Evolutionary conservation across 805 yeast species (phyloP), one percentile per base, ranked within the genome.

Genomic region (Saturnispora bothae): DNA sequence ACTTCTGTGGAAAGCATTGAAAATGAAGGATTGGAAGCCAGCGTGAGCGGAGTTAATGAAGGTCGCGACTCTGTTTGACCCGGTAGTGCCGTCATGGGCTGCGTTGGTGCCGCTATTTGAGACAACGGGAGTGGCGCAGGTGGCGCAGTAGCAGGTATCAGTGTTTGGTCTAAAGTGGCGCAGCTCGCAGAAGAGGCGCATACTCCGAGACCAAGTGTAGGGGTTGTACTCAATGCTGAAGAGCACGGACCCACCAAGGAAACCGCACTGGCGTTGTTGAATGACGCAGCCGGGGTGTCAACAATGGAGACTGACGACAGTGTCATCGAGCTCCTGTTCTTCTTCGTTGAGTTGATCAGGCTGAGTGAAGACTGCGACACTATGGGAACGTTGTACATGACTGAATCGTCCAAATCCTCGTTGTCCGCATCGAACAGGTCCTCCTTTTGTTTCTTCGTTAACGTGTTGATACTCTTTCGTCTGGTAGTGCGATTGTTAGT

Each of bases 311-410:
- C n/a, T n/a, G n/a, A n/a, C n/a, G n/a, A n/a, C n/a, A n/a, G n/a
- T n/a, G n/a, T n/a, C n/a, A n/a, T n/a, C n/a, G n/a, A n/a, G n/a
- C n/a, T n/a, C n/a, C n/a, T n/a, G n/a, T n/a, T n/a, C n/a, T n/a
- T 35, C 45, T 41, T 34, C 18, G 37, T 27, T 15, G 48, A 48
- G 25, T 28, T 28, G 9, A 58, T 51, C 3, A 60, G 45, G 12
- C 63, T 45, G 3, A 58, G 44, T 4, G 61, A 56, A 1, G 63
- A 50, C 4, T 51, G 44, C 19, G 50, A 53, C 2, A 78, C 69
- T 52, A 63, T 63, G 7, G 78, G 78, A 9, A 73, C 73, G 44
- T 72, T 71, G 64, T 69, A 72, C 39, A 71, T 66, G 13, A 63
- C 37, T 0, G 65, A 56, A 29, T 65, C 66, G 36, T 60, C 61